Conservation (phyloP, 192 early-diverging fungal species). For the Jimgerdemannia flammicorona region DNA sequence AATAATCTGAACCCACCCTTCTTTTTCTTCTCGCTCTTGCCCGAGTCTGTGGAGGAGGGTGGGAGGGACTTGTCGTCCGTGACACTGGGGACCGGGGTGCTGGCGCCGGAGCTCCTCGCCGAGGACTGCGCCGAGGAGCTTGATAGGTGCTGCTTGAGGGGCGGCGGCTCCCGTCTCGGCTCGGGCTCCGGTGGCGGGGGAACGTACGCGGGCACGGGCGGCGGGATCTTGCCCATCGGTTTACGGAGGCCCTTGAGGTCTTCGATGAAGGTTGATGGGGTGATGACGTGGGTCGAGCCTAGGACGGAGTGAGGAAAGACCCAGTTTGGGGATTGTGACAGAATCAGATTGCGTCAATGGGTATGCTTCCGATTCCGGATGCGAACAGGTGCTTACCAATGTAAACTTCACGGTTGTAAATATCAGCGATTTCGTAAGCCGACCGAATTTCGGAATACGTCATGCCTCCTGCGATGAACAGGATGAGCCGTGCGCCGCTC, state of each 20-base stretch:
- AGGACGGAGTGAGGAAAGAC: conserved; percentile 54
- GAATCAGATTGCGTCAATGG: neutral
- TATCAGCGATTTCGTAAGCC: conserved; percentile 61
- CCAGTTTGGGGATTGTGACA: conserved; percentile 65
- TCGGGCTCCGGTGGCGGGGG: neutral
- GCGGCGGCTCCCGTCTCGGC: neutral
- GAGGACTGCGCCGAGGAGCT: neutral
- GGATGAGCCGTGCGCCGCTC: conserved; percentile 54
- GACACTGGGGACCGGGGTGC: neutral
- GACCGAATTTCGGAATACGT: conserved; percentile 75
- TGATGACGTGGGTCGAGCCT: conserved; percentile 75
- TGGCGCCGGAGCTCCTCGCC: neutral
- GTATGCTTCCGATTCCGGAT: neutral
- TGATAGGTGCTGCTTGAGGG: neutral
- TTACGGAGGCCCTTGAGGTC: conserved; percentile 60
- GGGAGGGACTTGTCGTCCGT: neutral
- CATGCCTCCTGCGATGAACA: conserved; percentile 81
- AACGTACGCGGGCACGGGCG: conserved; percentile 37
- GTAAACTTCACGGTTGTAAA: conserved; percentile 62
- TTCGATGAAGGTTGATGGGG: conserved; percentile 66
- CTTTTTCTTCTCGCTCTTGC: neutral
- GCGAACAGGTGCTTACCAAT: conserved; percentile 44
- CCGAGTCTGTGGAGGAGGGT: neutral
- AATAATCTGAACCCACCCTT: neutral
- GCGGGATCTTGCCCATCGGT: conserved; percentile 14